A percentile compares a stretch with the other conserved stretches of the same genome.
Conservation (phyloP, 2,329 filamentous ascomycete genomes). For the Drechslerella stenobrocha region DNA sequence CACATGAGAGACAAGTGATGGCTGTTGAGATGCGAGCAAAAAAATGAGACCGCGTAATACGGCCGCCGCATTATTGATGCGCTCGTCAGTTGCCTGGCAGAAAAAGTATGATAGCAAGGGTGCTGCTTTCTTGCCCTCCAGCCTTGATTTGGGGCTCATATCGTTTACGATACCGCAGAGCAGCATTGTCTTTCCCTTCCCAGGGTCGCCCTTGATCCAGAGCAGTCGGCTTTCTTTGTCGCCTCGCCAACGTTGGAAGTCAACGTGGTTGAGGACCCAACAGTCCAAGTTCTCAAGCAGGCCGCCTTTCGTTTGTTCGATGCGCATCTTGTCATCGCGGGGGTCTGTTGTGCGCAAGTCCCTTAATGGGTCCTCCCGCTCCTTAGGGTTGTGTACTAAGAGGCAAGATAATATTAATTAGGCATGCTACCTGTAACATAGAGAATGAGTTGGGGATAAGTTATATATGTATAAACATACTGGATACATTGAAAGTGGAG, state of each 20-base stretch:
- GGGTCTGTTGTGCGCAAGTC: background rate
- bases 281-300: slow-evolving; percentile 53
- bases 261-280: slow-evolving; percentile 54
- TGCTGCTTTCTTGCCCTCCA: too few species aligned
- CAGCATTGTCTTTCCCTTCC: slow-evolving; percentile 57
- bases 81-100: slow-evolving; percentile 57
- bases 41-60: slow-evolving; percentile 59
- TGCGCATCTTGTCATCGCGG: slow-evolving; percentile 41
- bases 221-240: slow-evolving; percentile 51
- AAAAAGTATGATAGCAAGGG: slow-evolving; percentile 56
- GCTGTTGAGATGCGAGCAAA: slow-evolving; percentile 53
- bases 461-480: background rate
- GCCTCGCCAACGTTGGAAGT: slow-evolving; percentile 53
- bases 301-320: slow-evolving; percentile 51
- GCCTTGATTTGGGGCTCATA: slow-evolving; percentile 19
- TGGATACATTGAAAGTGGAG: background rate
- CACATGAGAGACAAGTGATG: background rate
- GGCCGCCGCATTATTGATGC: slow-evolving; percentile 56
- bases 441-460: background rate
- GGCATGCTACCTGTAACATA: background rate
- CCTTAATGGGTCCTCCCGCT: background rate
- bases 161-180: slow-evolving; percentile 53
- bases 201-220: slow-evolving; percentile 55
- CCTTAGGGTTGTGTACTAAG: background rate
- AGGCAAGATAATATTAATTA: background rate